Evolutionary conservation across 805 yeast genomes (phyloP).

Genomic region (Pichia manshurica): DNA sequence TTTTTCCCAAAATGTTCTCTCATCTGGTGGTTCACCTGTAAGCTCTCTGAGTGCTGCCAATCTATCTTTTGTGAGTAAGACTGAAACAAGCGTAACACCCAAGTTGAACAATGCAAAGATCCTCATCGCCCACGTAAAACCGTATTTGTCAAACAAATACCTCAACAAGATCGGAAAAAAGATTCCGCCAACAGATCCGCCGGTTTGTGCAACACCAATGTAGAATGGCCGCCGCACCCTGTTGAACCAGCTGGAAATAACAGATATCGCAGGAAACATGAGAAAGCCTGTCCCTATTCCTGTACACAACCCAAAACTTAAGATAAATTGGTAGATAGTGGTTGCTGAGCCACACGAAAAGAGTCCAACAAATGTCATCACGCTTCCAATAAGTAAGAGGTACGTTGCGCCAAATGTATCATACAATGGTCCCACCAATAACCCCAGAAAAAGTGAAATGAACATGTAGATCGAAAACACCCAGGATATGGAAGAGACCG

Average conservation of each 20-base stretch:
- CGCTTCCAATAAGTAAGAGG: conserved; percentile 41
- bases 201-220: conserved; percentile 43
- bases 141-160: conserved; percentile 40
- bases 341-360: conserved; percentile 53
- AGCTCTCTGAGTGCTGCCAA: conserved; percentile 24
- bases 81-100: conserved; percentile 33
- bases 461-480: conserved; percentile 55
- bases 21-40: conserved; percentile 20
- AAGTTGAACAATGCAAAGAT: conserved; percentile 43
- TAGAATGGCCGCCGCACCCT: conserved; percentile 50
- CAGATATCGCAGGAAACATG: conserved; percentile 56
- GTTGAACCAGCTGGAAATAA: conserved; percentile 58
- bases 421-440: conserved; percentile 45
- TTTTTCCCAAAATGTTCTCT: conserved; percentile 14
- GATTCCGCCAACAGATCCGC: conserved; percentile 52
- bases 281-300: conserved; percentile 59
- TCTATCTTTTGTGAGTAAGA: conserved; percentile 38
- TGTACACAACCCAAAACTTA: conserved; percentile 49
- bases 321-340: conserved; percentile 52
- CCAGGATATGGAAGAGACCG: conserved; percentile 56
- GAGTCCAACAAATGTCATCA: conserved; percentile 45
- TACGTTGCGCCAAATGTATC: conserved; percentile 52
- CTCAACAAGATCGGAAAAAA: conserved; percentile 47
- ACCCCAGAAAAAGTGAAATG: conserved; percentile 38
- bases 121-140: conserved; percentile 55